Conservation (phyloP, 768 basidiomycete genomes). For the Tulasnella sp. region DNA sequence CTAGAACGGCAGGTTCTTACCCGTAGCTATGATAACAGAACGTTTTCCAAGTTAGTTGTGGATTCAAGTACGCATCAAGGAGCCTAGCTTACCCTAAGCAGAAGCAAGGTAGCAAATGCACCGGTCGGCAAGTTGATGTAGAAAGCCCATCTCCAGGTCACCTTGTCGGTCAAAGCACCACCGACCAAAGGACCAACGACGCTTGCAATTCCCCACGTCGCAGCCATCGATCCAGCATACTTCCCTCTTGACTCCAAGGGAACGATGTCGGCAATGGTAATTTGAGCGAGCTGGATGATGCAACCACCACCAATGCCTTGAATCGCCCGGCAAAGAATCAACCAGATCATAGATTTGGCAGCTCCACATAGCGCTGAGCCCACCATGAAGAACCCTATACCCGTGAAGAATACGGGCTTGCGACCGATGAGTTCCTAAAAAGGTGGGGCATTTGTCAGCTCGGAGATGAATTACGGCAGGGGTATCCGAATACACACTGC, state of each 20-base stretch:
- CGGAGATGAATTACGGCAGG: neutral
- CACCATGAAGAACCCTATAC: constrained; percentile 65
- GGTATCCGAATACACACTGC: neutral
- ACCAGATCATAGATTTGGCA: constrained; percentile 72
- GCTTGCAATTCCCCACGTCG: constrained; percentile 67
- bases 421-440: constrained; percentile 47
- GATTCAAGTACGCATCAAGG: neutral
- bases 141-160: constrained; percentile 66
- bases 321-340: constrained; percentile 69
- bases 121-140: constrained; percentile 58
- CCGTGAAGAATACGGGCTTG: constrained; percentile 65
- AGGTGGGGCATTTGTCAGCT: neutral
- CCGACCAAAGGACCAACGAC: constrained; percentile 77
- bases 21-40: constrained; percentile 1
- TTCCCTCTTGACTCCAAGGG: constrained; percentile 76
- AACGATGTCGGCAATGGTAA: constrained; percentile 79
- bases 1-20: neutral
- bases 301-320: constrained; percentile 84
- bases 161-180: constrained; percentile 74
- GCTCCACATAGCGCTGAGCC: constrained; percentile 80
- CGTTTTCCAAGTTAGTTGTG: neutral
- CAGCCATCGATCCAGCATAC: constrained; percentile 69
- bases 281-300: constrained; percentile 67
- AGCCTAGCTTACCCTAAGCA: constrained; percentile 47
- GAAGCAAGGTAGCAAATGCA: constrained; percentile 56